Evolutionary conservation across 2,329 filamentous ascomycete species (phyloP), one percentile per base, ranked within the genome.

Genomic region (Sphaerulina musiva): DNA sequence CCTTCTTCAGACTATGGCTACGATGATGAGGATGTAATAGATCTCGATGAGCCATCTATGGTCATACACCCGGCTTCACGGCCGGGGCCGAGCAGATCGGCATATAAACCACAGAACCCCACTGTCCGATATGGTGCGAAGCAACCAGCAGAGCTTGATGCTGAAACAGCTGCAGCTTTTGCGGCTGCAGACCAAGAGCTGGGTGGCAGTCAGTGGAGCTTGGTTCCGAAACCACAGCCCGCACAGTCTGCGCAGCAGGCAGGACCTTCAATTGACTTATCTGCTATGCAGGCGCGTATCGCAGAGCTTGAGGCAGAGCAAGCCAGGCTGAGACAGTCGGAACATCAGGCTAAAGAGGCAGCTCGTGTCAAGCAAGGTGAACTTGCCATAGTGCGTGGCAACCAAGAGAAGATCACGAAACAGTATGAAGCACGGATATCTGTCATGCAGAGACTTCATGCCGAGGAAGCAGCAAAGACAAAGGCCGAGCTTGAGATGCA

Each of bases 331-430:
- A 67, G 68, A 50, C 64, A 65, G 34, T 64, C 69, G 34, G 71
- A 75, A 56, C 68, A 76, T 52, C 72, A 71, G 42, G 72, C 71
- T 45, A 70, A 72, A 48, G 69, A 70, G 55, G 70, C 78, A 5
- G 80, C 83, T 47, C 76, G 85, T 12, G 78, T 79, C 2, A 86
- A 87, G 62, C 75, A 80, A 14, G 88, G 88, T 47, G 87, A 91
- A 67, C 83, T 83, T 29, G 79, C 85, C 48, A 89, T 91, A 56
- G 77, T 91, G n/a, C 81, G 88, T 34, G 80, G 80, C 56, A 88
- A 87, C 56, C 78, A 82, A 40, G 80, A 84, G 47, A 85, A 82
- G 62, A 73, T 77, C 0, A 74, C 76, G 12, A 80, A 81, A 48
- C 79, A 83, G 45, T 81, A 85, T 64, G 82, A 87, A 47, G 77